Conservation (phyloP, 352 stramenopile species). For the Phytophthora quininea region DNA sequence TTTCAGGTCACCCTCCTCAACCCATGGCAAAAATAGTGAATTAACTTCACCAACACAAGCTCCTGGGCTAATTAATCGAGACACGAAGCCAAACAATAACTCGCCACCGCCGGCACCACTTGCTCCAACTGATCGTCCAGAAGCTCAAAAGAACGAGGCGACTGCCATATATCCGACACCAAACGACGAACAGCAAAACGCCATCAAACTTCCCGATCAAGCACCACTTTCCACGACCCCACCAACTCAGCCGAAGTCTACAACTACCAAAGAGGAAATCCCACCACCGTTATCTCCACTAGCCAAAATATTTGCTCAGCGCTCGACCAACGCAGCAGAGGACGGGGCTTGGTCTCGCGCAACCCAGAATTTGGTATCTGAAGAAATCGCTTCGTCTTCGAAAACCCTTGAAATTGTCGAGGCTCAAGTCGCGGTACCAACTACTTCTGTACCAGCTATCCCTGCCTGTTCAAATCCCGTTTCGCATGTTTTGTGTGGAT, state of each 20-base stretch:
- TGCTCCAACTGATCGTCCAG: no score
- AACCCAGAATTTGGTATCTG: slow-evolving; percentile 1
- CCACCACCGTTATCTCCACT: slow-evolving; percentile 22
- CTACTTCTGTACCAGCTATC: slow-evolving; percentile 1
- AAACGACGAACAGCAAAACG: no score
- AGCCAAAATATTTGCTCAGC: slow-evolving; percentile 31
- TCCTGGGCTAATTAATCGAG: no score
- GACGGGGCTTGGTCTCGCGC: not conserved
- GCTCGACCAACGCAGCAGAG: not conserved
- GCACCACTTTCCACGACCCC: not conserved
- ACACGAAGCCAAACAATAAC: no score
- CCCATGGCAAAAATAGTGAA: no score
- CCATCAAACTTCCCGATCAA: not conserved
- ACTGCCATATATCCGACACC: no score
- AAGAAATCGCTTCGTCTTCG: not conserved
- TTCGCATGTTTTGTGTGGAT: slow-evolving; percentile 45
- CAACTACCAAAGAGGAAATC: not conserved
- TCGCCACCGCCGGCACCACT: no score
- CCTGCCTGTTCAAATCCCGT: not conserved
- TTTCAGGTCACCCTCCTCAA: no score
- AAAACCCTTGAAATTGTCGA: not conserved
- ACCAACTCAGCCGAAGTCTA: no score
- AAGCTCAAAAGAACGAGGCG: no score
- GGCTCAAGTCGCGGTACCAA: not conserved
- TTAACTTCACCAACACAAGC: no score